Conservation (phyloP, 225 moss, liverwort and hornwort species). For the Physcomitrellopsis africana region DNA sequence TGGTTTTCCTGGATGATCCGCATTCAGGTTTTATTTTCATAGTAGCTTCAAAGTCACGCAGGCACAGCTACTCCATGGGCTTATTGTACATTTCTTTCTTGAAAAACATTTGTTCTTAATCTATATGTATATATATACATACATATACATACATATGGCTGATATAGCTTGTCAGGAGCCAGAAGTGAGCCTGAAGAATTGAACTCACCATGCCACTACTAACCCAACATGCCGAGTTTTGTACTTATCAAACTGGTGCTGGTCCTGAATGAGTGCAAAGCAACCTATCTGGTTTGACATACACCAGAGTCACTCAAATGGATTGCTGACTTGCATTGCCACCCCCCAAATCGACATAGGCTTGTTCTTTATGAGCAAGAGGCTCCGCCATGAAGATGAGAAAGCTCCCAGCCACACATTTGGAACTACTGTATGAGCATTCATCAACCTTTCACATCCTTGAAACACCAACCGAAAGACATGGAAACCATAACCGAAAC, state of each 20-base stretch:
- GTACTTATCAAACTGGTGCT: neutral
- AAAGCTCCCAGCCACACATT: conserved; percentile 1
- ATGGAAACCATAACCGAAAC: conserved; percentile 17
- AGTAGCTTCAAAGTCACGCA: conserved; percentile 23
- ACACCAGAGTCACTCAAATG: neutral
- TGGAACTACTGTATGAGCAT: conserved; percentile 10
- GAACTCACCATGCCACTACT: neutral
- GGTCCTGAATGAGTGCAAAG: neutral
- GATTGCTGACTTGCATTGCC: conserved; percentile 5
- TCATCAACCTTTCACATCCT: neutral
- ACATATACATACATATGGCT: neutral
- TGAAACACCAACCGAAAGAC: conserved; percentile 17
- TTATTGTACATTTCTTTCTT: conserved; percentile 29
- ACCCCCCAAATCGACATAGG: conserved; percentile 7
- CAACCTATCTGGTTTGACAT: neutral
- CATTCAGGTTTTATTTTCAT: conserved; percentile 15
- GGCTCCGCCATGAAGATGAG: conserved; percentile 21
- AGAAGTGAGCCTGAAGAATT: neutral
- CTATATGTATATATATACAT: conserved; percentile 6
- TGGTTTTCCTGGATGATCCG: conserved; percentile 31
- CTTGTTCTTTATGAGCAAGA: neutral
- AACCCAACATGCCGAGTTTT: conserved; percentile 5
- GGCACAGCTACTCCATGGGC: conserved; percentile 28
- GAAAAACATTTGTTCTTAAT: conserved; percentile 31
- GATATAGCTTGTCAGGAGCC: conserved; percentile 14